These are phyloP conservation scores for Pythium sukuiense DNA, from an alignment of 352 stramenopile genomes.

Conservation along the genomic window DNA sequence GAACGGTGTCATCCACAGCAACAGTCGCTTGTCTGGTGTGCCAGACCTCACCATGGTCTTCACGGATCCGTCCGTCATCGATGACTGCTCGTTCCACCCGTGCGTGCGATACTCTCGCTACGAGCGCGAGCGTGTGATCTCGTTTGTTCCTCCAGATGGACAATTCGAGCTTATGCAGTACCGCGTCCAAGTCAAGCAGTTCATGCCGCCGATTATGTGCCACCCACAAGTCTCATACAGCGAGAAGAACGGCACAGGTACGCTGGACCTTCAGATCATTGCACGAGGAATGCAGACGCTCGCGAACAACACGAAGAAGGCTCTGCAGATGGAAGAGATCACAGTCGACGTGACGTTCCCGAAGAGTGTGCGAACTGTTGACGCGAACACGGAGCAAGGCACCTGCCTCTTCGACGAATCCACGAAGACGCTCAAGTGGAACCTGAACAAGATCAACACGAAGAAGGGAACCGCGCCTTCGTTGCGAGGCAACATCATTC, in stretches of 20 bases:
- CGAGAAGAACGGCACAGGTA: conserved; percentile 59
- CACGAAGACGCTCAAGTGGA: conserved; percentile 94
- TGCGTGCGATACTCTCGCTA: conserved; percentile 97
- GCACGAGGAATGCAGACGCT: conserved; percentile 76
- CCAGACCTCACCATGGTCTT: conserved; percentile 97
- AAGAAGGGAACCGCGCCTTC: conserved; percentile 87
- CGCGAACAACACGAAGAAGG: conserved; percentile 80
- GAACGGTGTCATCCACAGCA: conserved; percentile 93
- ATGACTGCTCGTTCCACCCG: conserved; percentile 98
- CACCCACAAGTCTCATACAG: conserved; percentile 86
- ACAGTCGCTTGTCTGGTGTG: conserved; percentile 95
- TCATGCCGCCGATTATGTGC: conserved; percentile 87
- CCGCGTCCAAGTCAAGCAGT: conserved; percentile 79
- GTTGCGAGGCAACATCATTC: conserved; percentile 91
- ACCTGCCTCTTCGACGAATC: conserved; percentile 95
- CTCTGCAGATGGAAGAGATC: conserved; percentile 88
- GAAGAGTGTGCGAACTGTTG: conserved; percentile 93
- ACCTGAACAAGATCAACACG: conserved; percentile 90
- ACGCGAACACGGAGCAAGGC: conserved; percentile 92
- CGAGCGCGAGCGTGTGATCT: conserved; percentile 95
- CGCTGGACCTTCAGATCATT: conserved; percentile 72
- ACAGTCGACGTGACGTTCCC: conserved; percentile 96
- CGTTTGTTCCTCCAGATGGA: conserved; percentile 97
- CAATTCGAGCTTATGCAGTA: conserved; percentile 95
- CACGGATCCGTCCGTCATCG: conserved; percentile 94